Base-by-base conservation (phyloP, 495 filamentous ascomycete genomes). In the Bryoglossum gracile region DNA sequence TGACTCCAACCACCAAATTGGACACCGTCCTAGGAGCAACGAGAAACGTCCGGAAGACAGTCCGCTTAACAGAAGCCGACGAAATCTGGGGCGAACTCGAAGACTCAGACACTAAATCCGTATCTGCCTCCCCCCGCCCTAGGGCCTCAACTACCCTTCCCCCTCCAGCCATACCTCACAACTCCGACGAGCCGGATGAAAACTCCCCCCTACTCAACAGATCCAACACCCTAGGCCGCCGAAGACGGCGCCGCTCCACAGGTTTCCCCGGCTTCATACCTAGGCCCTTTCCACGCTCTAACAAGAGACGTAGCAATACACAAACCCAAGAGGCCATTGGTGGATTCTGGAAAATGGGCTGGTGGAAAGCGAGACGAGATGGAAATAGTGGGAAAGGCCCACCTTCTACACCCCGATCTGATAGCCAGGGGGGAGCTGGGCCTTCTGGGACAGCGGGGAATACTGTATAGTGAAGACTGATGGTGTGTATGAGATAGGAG, bases 1-100 rank as follows among this genome's bases (percentile, higher is more conserved):
- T 77, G 54, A 61, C 47, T 17, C 48, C 65, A 1, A 64, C 65
- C n/a, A 57, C 54, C 14, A 65, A 62, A 36, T 56, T 59, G 49
- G 45, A 64, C 62, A 52, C 49, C 13, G 56, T 59, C 16, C 33
- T 61, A 43, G 28, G 54, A 43, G 43, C 48, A 23, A 58, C 63
- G 2, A 56, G 64, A 22, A 50, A 63, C 52, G 58, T 65, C 42
- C 68, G 68, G 30, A 50, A 62, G 46, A 56, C 62, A 35, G 50
- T 65, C 8, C 62, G 72, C 1, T 71, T 74, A 63, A 68, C 74
- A 48, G 75, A 83, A 51, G 73, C 70, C 8, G 74, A 79, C 45
- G 80, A 84, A 48, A 84, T 81, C 49, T 81, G 80, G 79, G 77
- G 73, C 39, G 80, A 81, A 54, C 66, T 83, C n/a, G 69, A 81